Evolutionary conservation across 495 filamentous ascomycete genomes (phyloP), one percentile per base, ranked within the genome.

Genomic region (Aspergillus sclerotiicarbonarius): DNA sequence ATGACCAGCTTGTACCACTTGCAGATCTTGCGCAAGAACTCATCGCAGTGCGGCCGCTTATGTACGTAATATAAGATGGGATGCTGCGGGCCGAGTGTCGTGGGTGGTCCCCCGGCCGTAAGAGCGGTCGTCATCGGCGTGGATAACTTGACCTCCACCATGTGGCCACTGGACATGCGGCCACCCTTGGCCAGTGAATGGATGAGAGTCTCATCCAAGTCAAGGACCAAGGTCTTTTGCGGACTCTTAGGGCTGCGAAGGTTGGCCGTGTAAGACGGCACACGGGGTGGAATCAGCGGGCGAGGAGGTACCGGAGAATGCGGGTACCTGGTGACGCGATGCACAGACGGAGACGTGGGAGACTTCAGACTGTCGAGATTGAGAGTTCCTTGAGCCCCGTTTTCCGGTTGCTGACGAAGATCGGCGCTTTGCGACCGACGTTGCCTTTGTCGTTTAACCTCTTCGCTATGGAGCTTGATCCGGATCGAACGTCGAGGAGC

Each of bases 1-100:
- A 96, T 77, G 53, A 98, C 88, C n/a, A 98, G 80, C 70, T 96
- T 97, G 71, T 96, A 98, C 94, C 94, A 98, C 77, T 94, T 94
- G 80, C 86, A 90, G 49, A 93, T 84, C 82, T 95, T 92, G 71
- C 92, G 85, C 63, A 98, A 74, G 67, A 98, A 98, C 57, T 98
- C 94, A 71, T 98, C 93, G 73, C 95, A 98, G 67, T 96, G 85
- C 31, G 94, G 94, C 56, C 94, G 85, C 75, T 98, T 97, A 75
- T 98, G 95, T 51, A 98, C 94, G 77, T 97, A 98, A 75, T 98
- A 98, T 57, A 98, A 75, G 66, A 98, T 98, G 6, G 94, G 94
- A 70, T 98, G 92, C 66, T 96, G 93, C 47, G 90, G 89, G 10
- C 89, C 91, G 41, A 91, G 69, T 15, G 82, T 83, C 21, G 82